Conservation (phyloP, 495 filamentous ascomycete species). For the Hyaloscypha finlandica region DNA sequence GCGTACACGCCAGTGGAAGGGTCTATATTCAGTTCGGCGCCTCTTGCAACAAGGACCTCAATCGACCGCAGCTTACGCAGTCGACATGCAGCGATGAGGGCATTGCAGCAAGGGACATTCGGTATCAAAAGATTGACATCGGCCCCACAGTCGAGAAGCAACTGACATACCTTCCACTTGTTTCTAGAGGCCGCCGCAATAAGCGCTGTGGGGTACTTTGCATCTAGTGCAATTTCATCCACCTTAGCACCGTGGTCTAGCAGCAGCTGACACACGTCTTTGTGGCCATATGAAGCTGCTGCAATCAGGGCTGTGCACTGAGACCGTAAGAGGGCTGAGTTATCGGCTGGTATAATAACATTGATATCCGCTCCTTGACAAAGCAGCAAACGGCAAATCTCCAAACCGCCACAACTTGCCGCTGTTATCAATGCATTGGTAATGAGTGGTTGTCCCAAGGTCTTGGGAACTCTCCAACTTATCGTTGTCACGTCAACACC, state of each 20-base stretch:
- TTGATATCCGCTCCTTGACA: not conserved
- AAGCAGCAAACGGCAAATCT: conserved; percentile 2
- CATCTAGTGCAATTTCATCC: not conserved
- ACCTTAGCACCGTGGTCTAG: not conserved
- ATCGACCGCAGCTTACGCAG: not conserved
- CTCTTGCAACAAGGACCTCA: not conserved
- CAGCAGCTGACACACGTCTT: not conserved
- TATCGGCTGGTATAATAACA: not conserved
- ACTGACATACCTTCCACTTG: not conserved
- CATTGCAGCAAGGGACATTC: not conserved
- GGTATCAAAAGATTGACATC: not conserved
- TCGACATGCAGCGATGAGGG: not conserved
- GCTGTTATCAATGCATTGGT: not conserved
- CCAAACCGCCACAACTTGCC: not conserved
- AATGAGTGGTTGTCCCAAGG: not conserved
- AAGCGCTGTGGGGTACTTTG: not conserved
- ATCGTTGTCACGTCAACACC: not conserved
- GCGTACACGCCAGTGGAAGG: not conserved
- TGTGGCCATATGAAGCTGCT: not conserved
- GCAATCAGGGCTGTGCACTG: not conserved
- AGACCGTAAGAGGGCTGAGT: not conserved
- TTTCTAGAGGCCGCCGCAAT: not conserved
- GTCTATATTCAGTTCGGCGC: not conserved
- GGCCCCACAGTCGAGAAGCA: not conserved
- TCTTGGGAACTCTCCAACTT: not conserved